Percentiles rank a stretch among this genome's conserved stretches.
Evolutionary conservation across 2,329 filamentous ascomycete genomes (phyloP).

Genomic region (Teratosphaeria pseudoeucalypti): DNA sequence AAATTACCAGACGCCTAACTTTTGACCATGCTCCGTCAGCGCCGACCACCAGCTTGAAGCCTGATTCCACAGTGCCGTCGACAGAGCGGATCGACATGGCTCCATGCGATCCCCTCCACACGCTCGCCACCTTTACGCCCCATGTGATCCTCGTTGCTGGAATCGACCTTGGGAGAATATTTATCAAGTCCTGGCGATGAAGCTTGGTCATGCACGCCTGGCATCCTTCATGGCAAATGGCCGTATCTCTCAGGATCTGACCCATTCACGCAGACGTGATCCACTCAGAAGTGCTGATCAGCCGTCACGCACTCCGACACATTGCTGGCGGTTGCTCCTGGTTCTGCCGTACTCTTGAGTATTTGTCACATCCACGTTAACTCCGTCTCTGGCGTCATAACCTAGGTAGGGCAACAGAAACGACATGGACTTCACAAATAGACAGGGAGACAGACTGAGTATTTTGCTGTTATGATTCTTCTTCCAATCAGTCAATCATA

Average conservation of each 20-base stretch:
- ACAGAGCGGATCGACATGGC: slow-evolving; percentile 18
- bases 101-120: slow-evolving; percentile 11
- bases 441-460: not conserved
- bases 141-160: slow-evolving; percentile 26
- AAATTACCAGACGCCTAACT: slow-evolving; percentile 21
- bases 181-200: slow-evolving; percentile 23
- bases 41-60: slow-evolving; percentile 38
- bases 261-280: no score
- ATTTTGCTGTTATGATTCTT: not conserved
- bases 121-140: slow-evolving; percentile 18
- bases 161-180: slow-evolving; percentile 28
- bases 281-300: no score
- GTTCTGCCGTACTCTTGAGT: no score
- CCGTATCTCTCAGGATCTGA: no score
- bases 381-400: not conserved
- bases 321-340: no score
- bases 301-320: no score
- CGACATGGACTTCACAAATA: no score
- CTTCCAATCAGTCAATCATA: no score
- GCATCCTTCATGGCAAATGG: no score
- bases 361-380: not conserved
- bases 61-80: slow-evolving; percentile 23
- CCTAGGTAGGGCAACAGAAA: no score
- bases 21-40: slow-evolving; percentile 41
- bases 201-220: no score